These are phyloP conservation scores for Medicago lupulina DNA, from an alignment of 306 rosid species.

Conservation along the genomic window DNA sequence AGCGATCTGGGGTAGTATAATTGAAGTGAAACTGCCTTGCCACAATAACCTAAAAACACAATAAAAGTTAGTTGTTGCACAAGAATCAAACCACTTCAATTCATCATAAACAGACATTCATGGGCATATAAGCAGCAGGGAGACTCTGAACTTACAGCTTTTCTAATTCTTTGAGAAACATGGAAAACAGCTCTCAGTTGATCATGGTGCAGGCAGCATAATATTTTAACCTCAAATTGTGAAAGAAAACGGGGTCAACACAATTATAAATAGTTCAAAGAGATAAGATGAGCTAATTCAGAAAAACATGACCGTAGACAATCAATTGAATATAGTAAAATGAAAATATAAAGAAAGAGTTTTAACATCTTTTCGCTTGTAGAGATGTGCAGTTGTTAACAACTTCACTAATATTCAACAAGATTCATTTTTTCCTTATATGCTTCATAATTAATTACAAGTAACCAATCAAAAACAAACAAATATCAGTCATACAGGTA, in stretches of 20 bases:
- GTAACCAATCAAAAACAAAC: conserved; percentile 12
- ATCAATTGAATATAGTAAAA: conserved; percentile 7
- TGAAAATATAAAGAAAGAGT: conserved; percentile 7
- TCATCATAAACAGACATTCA: neutral
- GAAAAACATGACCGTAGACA: neutral
- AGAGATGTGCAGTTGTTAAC: neutral
- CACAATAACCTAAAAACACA: conserved; percentile 58
- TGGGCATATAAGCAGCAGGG: neutral
- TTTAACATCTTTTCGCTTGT: neutral
- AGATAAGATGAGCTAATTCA: neutral
- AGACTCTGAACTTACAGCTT: conserved; percentile 71
- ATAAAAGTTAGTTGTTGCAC: conserved; percentile 24
- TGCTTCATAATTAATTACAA: neutral
- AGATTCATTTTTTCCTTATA: conserved; percentile 2
- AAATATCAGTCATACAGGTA: neutral
- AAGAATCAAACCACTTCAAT: conserved; percentile 14
- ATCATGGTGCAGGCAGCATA: conserved; percentile 93
- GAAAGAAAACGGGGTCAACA: conserved; percentile 43
- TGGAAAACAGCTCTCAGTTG: conserved; percentile 92
- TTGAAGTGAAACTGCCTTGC: conserved; percentile 93
- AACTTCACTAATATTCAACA: conserved; percentile 10
- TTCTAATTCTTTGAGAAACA: conserved; percentile 79
- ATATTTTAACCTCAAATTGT: conserved; percentile 70
- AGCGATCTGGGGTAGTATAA: conserved; percentile 92
- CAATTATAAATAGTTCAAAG: conserved; percentile 17